Evolutionary conservation across 495 filamentous ascomycete genomes (phyloP).

Genomic region (Letharia lupina): DNA sequence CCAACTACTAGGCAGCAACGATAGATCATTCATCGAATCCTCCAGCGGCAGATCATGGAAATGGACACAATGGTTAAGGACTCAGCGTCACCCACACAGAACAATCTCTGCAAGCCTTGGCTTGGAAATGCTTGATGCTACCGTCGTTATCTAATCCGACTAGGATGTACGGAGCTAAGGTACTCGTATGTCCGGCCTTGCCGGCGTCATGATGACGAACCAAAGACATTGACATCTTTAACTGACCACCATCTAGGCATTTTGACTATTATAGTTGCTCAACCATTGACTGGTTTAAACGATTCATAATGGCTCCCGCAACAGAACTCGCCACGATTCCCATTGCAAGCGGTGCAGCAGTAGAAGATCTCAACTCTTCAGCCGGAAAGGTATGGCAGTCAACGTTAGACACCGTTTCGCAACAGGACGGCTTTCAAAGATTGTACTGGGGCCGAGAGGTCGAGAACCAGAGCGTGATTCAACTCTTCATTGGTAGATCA

Average conservation of each 20-base stretch:
- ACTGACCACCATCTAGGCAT: neutral
- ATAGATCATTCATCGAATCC: too few relatives aligned
- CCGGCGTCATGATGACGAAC: neutral
- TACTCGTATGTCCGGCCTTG: too few relatives aligned
- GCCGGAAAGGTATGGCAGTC: slow-evolving; percentile 21
- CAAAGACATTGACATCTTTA: neutral
- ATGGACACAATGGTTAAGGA: too few relatives aligned
- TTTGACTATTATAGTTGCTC: neutral
- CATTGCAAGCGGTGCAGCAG: slow-evolving; percentile 16
- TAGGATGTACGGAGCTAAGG: too few relatives aligned
- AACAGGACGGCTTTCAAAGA: slow-evolving; percentile 24
- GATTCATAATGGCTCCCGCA: slow-evolving; percentile 17
- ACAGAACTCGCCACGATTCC: slow-evolving; percentile 26
- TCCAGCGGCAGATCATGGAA: too few relatives aligned
- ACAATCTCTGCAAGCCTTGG: too few relatives aligned
- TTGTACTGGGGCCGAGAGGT: slow-evolving; percentile 21
- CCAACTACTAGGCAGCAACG: too few relatives aligned
- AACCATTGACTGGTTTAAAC: neutral
- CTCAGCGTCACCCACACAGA: too few relatives aligned
- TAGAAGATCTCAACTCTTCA: slow-evolving; percentile 19
- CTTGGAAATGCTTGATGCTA: too few relatives aligned
- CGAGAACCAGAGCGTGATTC: slow-evolving; percentile 22
- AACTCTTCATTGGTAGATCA: slow-evolving; percentile 20
- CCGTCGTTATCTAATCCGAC: too few relatives aligned
- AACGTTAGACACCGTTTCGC: slow-evolving; percentile 17